Evolutionary conservation across 352 stramenopile genomes (phyloP).

Genomic region (Halophytophthora batemanensis): DNA sequence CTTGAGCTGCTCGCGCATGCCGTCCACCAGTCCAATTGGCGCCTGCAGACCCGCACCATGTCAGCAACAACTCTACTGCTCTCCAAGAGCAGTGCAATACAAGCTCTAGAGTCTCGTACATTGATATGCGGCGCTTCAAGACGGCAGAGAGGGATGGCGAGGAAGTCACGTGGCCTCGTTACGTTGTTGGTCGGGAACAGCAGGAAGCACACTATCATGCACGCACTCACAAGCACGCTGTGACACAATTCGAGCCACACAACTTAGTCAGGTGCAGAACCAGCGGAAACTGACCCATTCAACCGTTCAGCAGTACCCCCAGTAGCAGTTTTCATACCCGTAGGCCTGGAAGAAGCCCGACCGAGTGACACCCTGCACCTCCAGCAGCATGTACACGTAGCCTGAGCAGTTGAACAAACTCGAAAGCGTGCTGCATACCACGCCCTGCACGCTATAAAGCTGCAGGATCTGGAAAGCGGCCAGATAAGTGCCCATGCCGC

Average conservation of each 20-base stretch:
- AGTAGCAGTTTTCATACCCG: slow-evolving; percentile 32
- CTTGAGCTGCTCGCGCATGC: slow-evolving; percentile 52
- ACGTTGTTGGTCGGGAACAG: slow-evolving; percentile 78
- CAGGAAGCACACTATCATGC: slow-evolving; percentile 50
- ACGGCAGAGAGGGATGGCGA: slow-evolving; percentile 49
- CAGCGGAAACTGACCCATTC: neutral
- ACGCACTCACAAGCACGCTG: slow-evolving; percentile 45
- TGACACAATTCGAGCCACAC: neutral
- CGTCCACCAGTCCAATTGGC: slow-evolving; percentile 51
- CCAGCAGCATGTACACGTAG: slow-evolving; percentile 82
- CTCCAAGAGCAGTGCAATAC: neutral
- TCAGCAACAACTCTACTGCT: neutral
- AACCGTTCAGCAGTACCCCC: neutral
- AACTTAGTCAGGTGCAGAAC: too few relatives aligned
- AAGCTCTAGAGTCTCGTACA: slow-evolving; percentile 20
- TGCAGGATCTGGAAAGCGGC: slow-evolving; percentile 80
- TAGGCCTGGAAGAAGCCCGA: slow-evolving; percentile 56
- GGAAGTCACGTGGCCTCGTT: slow-evolving; percentile 31
- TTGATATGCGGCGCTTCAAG: slow-evolving; percentile 53
- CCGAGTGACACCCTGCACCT: slow-evolving; percentile 42
- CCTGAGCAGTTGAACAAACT: slow-evolving; percentile 84
- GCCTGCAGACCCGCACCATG: slow-evolving; percentile 28
- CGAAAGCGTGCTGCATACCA: slow-evolving; percentile 77
- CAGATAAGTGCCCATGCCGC: slow-evolving; percentile 74
- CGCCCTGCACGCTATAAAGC: slow-evolving; percentile 68